Percentiles rank a stretch among this genome's conserved stretches.
phyloP scores from a whole-genome alignment of 345 rosid species.

The Chamaenerion angustifolium region DNA sequence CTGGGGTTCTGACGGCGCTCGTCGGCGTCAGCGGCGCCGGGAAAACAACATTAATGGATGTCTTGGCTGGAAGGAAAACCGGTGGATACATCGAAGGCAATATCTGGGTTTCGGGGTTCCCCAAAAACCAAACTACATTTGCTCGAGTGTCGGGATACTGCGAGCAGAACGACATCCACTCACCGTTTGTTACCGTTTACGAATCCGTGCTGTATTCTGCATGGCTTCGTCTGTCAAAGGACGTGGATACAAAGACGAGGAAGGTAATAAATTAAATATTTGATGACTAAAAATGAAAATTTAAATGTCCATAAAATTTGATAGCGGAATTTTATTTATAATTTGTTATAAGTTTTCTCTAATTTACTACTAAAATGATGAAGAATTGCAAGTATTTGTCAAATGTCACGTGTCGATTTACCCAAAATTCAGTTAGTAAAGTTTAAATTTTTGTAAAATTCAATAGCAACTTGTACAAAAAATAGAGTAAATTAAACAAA shows the following conservation, averaged over 20 bases:
- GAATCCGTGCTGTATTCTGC: constrained; percentile 19
- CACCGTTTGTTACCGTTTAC: constrained; percentile 13
- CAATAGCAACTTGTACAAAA: no score
- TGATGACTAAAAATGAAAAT: no score
- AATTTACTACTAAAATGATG: no score
- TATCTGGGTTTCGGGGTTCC: constrained; percentile 28
- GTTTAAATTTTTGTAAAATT: no score
- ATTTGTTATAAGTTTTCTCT: no score
- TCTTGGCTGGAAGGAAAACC: constrained; percentile 34
- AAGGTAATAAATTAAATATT: constrained; percentile 2
- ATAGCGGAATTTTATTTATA: no score
- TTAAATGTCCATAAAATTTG: no score
- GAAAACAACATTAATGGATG: constrained; percentile 41
- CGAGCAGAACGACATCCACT: constrained; percentile 19
- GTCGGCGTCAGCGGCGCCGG: constrained; percentile 45
- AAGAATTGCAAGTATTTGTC: no score
- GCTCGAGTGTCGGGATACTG: constrained; percentile 19
- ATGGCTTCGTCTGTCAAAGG: constrained; percentile 16
- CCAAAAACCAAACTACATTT: constrained; percentile 27
- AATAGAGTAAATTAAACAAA: no score
- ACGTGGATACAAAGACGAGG: constrained; percentile 8
- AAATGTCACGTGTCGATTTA: no score
- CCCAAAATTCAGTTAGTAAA: no score
- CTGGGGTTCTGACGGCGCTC: constrained; percentile 30
- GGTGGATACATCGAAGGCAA: constrained; percentile 32